Evolutionary conservation across 2,329 filamentous ascomycete species (phyloP), one percentile per base, ranked within the genome.

Genomic region (Endothia cerciana): DNA sequence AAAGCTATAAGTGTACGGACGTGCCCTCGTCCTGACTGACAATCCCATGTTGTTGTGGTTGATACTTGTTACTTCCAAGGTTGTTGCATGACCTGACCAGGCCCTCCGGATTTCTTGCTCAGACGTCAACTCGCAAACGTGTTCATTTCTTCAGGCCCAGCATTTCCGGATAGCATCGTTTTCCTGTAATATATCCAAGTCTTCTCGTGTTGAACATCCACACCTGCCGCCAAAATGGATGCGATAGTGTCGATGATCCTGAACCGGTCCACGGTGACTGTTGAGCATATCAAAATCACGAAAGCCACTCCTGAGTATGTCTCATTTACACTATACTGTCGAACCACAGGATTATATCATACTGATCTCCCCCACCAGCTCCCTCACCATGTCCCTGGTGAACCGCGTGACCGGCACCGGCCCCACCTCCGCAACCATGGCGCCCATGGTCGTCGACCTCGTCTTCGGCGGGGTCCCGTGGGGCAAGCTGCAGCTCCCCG

Each of bases 241-340:
- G 67, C 69, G n/a, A 63, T 74, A 19, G 66, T 76, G 55, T 72
- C 73, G 62, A 69, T 72, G 63, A 67, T 78, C 10, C n/a, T 76
- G 15, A 69, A 73, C 40, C 65, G 69, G 38, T 71, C 71, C 19
- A 72, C 66, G 28, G 62, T 77, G 43, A 73, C 77, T 61, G 69
- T 74, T 45, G 71, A 70, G 41, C 67, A 65, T 2, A 72, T 77
- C 59, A 72, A 71, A 43, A 77, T 78, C 56, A 72, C 71, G 6
- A 63, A 73, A 40, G 71, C 73, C 5, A 74, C 73, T 2, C 67
- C 73, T 53, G 67, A 76, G 77, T 78, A 69, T 62, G 75, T 65
- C 13, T 38, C 8, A 19, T n/a, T 41, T 22, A 41, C 13, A 33
- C n/a, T 7, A 17, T 15, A 30, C 13, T 6, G 10, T 51, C 47